A percentile compares a stretch with the other conserved stretches of the same genome.
These are phyloP conservation scores for Kluyveromyces wickerhamii DNA, from an alignment of 805 yeast genomes.

Conservation along the genomic window DNA sequence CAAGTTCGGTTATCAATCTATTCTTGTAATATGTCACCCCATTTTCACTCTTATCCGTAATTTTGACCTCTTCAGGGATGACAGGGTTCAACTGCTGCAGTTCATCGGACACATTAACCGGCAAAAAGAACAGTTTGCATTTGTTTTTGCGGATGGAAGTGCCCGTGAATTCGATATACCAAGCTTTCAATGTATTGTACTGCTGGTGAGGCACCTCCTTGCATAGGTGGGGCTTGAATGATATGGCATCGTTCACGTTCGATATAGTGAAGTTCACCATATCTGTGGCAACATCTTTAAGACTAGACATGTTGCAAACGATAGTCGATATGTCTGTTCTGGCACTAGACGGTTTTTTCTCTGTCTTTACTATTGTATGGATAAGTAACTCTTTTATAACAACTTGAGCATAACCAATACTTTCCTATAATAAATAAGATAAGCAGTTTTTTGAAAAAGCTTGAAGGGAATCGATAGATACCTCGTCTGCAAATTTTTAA, in stretches of 20 bases:
- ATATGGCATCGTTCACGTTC: slow-evolving; percentile 20
- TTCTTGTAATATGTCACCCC: slow-evolving; percentile 19
- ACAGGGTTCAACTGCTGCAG: slow-evolving; percentile 20
- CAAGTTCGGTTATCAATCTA: slow-evolving; percentile 19
- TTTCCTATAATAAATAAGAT: too few relatives aligned
- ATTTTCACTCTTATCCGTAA: slow-evolving; percentile 10
- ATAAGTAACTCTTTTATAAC: too few relatives aligned
- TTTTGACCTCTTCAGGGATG: slow-evolving; percentile 19
- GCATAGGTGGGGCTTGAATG: slow-evolving; percentile 21
- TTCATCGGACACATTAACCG: slow-evolving; percentile 21
- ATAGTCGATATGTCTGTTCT: too few relatives aligned
- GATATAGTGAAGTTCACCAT: slow-evolving; percentile 19
- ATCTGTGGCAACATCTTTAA: slow-evolving; percentile 18
- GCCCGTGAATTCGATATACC: slow-evolving; percentile 21
- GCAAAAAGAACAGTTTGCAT: slow-evolving; percentile 17
- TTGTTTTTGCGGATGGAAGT: slow-evolving; percentile 20
- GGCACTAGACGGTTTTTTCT: too few relatives aligned
- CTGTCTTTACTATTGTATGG: too few relatives aligned
- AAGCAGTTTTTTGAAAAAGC: too few relatives aligned
- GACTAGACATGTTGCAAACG: slow-evolving; percentile 6
- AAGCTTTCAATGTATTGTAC: slow-evolving; percentile 14
- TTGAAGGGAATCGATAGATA: too few relatives aligned
- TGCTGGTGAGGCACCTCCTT: slow-evolving; percentile 19
- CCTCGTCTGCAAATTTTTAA: too few relatives aligned
- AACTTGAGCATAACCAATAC: too few relatives aligned